Base-by-base conservation (phyloP, 2,329 filamentous ascomycete genomes). In the Niveomyces coronatus region DNA sequence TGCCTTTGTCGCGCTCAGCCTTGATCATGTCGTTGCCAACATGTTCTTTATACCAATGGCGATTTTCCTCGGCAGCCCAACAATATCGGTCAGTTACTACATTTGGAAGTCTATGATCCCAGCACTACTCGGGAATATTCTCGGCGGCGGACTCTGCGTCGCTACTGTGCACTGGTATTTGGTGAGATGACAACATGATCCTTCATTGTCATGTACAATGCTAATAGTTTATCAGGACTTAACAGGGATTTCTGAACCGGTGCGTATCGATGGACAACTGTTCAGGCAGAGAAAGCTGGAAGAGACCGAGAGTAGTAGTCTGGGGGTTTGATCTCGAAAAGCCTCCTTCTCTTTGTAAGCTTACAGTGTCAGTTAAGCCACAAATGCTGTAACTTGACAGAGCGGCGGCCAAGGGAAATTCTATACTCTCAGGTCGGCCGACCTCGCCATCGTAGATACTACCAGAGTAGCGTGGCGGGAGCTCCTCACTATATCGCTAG, bases 1-100 rank as follows among this genome's bases (percentile, higher is more conserved):
- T 40, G 64, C 63, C 4, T 74, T 74, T 46, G 68, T 72, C 2
- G 61, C 60, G 2, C 54, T 70, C 3, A 65, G 62, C 2, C 58
- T 71, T 6, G 69, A 74, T 40, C 71, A 74, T 54, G 68, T 71
- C 29, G 62, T 74, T n/a, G 69, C 69, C 14, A 73, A 73, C 45
- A 72, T 71, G 67, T 68, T 63, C 36, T 66, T 69, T 37, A 56
- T 67, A 14, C 67, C 69, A 1, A 52, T 70, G 39, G 67, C 56
- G 1, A 70, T 75, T 24, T 74, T 61, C 52, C 49, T 66, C 4
- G 54, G 57, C 1, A 58, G 64, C 0, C 59, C 63, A 0, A 53
- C 53, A 0, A 58, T 74, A 17, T 59, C 51, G 1, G 60, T 68
- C 0, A 56, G 62, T 1, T 56, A 70, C 37, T 74, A 73, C 44